Evolutionary conservation across 129 eudicot genomes (phyloP).

Genomic region (Calendula officinalis): DNA sequence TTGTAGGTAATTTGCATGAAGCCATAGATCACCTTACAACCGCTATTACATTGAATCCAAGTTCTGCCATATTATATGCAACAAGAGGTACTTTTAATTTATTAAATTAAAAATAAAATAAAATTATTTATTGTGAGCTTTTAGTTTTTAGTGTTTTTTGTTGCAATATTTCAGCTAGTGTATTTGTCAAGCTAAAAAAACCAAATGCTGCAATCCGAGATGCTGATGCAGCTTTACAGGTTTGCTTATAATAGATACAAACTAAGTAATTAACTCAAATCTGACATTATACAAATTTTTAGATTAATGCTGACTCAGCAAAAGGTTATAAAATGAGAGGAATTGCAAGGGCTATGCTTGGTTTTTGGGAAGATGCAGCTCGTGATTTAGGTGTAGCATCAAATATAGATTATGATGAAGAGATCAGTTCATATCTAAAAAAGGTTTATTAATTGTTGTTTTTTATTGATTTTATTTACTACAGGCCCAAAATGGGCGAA

Average conservation of each 20-base stretch:
- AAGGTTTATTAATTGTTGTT: constrained; percentile 36
- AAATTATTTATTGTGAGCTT: neutral
- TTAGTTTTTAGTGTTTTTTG: constrained; percentile 3
- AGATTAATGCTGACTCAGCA: constrained; percentile 86
- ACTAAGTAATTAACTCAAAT: neutral
- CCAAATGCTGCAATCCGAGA: constrained; percentile 96
- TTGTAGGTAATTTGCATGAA: constrained; percentile 59
- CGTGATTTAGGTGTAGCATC: constrained; percentile 76
- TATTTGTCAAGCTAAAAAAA: constrained; percentile 56
- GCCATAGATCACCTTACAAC: constrained; percentile 67
- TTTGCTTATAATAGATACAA: constrained; percentile 19
- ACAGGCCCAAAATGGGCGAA: neutral
- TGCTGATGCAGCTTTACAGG: constrained; percentile 94
- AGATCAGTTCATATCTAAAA: constrained; percentile 52
- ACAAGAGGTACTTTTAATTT: constrained; percentile 56
- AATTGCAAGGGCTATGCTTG: constrained; percentile 80
- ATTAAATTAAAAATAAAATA: neutral
- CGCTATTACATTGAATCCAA: constrained; percentile 71
- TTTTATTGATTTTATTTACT: neutral
- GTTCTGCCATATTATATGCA: constrained; percentile 75
- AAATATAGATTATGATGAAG: constrained; percentile 72
- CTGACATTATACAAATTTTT: neutral
- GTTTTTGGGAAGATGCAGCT: constrained; percentile 90
- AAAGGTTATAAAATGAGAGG: constrained; percentile 83
- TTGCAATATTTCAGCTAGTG: constrained; percentile 52